phyloP scores from a whole-genome alignment of 2,329 filamentous ascomycete genomes.

The Sclerotinia sclerotiorum region DNA sequence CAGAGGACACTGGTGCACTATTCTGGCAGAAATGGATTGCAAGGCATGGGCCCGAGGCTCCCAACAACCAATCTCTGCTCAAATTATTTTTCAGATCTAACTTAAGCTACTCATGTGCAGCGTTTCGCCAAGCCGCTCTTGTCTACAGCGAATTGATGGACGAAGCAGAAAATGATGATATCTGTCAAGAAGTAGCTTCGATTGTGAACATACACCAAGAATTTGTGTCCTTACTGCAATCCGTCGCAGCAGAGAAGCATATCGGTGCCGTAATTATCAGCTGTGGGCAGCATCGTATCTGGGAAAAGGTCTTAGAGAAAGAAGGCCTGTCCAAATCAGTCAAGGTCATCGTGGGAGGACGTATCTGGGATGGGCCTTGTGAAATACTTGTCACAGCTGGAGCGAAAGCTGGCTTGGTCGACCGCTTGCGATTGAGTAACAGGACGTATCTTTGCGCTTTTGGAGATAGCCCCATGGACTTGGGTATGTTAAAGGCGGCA shows the following conservation, averaged over 20 bases:
- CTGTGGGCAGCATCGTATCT: constrained; percentile 53
- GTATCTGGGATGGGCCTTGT: constrained; percentile 44
- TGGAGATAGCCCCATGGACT: constrained; percentile 59
- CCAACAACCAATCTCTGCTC: constrained; percentile 38
- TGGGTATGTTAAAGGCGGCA: constrained; percentile 56
- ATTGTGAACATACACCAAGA: constrained; percentile 49
- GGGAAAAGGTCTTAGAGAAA: constrained; percentile 53
- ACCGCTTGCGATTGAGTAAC: constrained; percentile 42
- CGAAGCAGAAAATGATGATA: constrained; percentile 44
- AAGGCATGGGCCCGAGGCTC: not conserved
- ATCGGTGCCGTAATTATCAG: constrained; percentile 54
- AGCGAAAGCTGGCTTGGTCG: constrained; percentile 52
- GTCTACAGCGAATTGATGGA: constrained; percentile 50
- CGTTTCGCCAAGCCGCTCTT: constrained; percentile 55
- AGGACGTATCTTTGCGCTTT: constrained; percentile 53
- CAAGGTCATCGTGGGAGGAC: constrained; percentile 54
- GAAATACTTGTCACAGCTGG: constrained; percentile 50
- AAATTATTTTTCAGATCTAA: constrained; percentile 48
- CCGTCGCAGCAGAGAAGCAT: constrained; percentile 39
- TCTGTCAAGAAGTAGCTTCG: constrained; percentile 49
- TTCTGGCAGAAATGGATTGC: constrained; percentile 48
- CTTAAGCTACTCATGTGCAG: constrained; percentile 52
- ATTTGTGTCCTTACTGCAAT: constrained; percentile 47
- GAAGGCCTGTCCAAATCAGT: constrained; percentile 46
- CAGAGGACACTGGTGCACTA: constrained; percentile 50